A percentile compares a stretch with the other conserved stretches of the same genome.
Conservation (phyloP, 1,139 yeast species). For the Taphrina pruni region DNA sequence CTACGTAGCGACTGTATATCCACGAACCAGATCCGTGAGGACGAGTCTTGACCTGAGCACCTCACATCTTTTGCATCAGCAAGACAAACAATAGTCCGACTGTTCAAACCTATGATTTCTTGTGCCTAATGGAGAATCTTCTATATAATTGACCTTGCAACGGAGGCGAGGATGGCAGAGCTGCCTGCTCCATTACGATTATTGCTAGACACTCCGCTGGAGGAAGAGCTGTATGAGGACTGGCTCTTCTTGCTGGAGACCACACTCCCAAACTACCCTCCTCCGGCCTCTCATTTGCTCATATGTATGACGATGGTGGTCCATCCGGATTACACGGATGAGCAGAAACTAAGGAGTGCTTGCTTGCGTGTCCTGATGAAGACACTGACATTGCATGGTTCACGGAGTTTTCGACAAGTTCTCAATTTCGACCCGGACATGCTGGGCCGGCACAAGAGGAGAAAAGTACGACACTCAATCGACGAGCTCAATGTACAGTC, state of each 20-base stretch:
- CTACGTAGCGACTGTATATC: no score
- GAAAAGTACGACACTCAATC: background rate
- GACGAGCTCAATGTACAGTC: background rate
- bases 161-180: background rate
- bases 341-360: background rate
- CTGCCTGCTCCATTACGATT: slow-evolving; percentile 4
- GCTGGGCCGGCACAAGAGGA: background rate
- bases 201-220: slow-evolving; percentile 32
- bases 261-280: slow-evolving; percentile 6
- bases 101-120: background rate
- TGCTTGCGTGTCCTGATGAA: slow-evolving; percentile 6
- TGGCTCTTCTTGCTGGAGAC: slow-evolving; percentile 24
- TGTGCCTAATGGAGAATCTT: no score
- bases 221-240: slow-evolving; percentile 26
- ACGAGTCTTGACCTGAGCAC: no score
- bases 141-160: no score
- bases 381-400: slow-evolving; percentile 7
- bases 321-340: slow-evolving; percentile 9
- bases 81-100: background rate
- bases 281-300: slow-evolving; percentile 23
- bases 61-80: no score
- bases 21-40: no score
- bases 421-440: slow-evolving; percentile 1
- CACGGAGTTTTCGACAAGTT: slow-evolving; percentile 6
- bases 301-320: slow-evolving; percentile 30